Evolutionary conservation across 768 basidiomycete genomes (phyloP).

Genomic region (Lentinula boryana): DNA sequence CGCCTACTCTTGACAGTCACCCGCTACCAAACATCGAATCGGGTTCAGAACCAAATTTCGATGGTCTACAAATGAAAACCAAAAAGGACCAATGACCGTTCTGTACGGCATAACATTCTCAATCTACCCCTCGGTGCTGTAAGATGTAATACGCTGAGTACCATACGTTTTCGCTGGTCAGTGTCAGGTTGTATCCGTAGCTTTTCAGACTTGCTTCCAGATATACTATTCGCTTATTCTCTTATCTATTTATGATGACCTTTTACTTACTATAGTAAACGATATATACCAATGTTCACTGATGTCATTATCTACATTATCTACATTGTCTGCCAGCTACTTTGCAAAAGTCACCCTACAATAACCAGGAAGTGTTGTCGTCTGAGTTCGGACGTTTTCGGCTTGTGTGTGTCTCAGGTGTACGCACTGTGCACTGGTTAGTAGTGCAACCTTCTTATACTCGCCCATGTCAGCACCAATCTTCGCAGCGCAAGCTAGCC

Average conservation of each 20-base stretch:
- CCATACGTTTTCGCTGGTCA: background rate
- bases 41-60: background rate
- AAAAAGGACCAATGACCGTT: background rate
- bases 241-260: background rate
- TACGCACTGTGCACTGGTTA: background rate
- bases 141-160: background rate
- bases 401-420: background rate
- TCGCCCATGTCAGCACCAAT: background rate
- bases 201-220: background rate
- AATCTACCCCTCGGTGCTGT: background rate
- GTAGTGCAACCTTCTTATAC: background rate
- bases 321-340: background rate
- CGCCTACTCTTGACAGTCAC: background rate
- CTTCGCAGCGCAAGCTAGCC: background rate
- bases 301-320: background rate
- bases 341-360: too few relatives aligned
- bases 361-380: too few relatives aligned
- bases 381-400: too few relatives aligned
- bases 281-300: background rate
- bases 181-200: background rate
- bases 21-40: conserved; percentile 1
- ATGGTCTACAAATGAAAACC: background rate
- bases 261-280: background rate
- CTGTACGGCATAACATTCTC: background rate
- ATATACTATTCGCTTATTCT: background rate